Conservation (phyloP, 2,329 filamentous ascomycete species). For the Venturia aucupariae region DNA sequence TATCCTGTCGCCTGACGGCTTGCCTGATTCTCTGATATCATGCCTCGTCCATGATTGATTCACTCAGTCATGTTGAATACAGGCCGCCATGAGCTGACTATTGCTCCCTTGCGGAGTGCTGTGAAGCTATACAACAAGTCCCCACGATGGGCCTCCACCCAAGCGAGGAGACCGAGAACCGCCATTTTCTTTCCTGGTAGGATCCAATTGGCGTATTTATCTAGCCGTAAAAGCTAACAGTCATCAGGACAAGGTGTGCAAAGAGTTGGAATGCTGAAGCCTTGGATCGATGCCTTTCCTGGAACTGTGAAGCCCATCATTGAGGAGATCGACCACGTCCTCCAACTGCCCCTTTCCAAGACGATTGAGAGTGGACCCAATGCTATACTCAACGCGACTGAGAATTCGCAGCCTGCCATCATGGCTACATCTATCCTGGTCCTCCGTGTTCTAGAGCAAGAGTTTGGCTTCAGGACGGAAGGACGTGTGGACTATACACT, state of each 20-base stretch:
- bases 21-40: background rate
- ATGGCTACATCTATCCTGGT: conserved; percentile 92
- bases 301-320: conserved; percentile 64
- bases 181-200: conserved; percentile 18
- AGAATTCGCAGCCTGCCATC: conserved; percentile 88
- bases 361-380: conserved; percentile 76
- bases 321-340: conserved; percentile 72
- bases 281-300: conserved; percentile 84
- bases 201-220: background rate
- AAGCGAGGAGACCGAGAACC: conserved; percentile 14
- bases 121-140: background rate
- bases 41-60: conserved; percentile 10
- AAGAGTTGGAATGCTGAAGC: conserved; percentile 74
- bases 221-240: background rate
- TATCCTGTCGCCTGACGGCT: background rate
- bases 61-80: conserved; percentile 13
- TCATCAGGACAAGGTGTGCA: conserved; percentile 73
- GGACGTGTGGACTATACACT: conserved; percentile 72
- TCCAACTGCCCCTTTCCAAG: conserved; percentile 65
- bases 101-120: conserved; percentile 8
- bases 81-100: conserved; percentile 14
- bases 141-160: conserved; percentile 12
- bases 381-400: conserved; percentile 65
- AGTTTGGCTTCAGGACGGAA: conserved; percentile 66
- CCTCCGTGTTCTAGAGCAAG: conserved; percentile 72